A percentile compares a stretch with the other conserved stretches of the same genome.
These are phyloP conservation scores for Liriodendron chinense DNA, from an alignment of 164 flowering plant genomes.

Conservation along the genomic window DNA sequence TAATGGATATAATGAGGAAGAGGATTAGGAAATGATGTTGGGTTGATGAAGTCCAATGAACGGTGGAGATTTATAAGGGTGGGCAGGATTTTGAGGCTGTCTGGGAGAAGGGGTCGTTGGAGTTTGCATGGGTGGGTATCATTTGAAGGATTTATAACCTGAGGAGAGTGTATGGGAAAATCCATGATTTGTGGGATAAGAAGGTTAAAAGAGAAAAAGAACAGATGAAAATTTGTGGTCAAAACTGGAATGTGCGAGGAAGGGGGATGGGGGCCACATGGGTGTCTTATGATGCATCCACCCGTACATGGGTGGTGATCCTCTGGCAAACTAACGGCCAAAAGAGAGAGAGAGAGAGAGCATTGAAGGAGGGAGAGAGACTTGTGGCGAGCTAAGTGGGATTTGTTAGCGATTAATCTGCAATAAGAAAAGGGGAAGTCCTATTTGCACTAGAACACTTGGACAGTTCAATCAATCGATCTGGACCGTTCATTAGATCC, in stretches of 20 bases:
- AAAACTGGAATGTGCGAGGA: background rate
- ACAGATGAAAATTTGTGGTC: background rate
- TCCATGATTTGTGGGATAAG: too few relatives aligned
- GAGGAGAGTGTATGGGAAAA: background rate
- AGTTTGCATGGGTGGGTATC: background rate
- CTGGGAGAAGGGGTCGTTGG: background rate
- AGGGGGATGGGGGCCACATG: background rate
- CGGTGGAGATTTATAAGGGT: background rate
- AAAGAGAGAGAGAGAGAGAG: background rate
- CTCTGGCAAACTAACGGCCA: conserved; percentile 9
- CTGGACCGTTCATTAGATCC: too few relatives aligned
- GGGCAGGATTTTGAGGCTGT: background rate
- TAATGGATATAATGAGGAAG: background rate
- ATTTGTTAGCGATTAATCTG: conserved; percentile 21
- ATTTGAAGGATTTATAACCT: too few relatives aligned
- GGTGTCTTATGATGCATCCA: conserved; percentile 5
- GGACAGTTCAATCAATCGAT: background rate
- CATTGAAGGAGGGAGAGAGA: conserved; percentile 62
- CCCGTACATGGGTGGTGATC: background rate
- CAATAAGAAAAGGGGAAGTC: conserved; percentile 11
- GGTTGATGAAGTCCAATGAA: background rate
- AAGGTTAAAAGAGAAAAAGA: background rate
- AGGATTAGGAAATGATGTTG: background rate
- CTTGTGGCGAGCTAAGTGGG: conserved; percentile 60
- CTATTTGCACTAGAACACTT: background rate